These are phyloP conservation scores for Malassezia sympodialis DNA, from an alignment of 1,284 basidiomycete genomes.

Conservation along the genomic window DNA sequence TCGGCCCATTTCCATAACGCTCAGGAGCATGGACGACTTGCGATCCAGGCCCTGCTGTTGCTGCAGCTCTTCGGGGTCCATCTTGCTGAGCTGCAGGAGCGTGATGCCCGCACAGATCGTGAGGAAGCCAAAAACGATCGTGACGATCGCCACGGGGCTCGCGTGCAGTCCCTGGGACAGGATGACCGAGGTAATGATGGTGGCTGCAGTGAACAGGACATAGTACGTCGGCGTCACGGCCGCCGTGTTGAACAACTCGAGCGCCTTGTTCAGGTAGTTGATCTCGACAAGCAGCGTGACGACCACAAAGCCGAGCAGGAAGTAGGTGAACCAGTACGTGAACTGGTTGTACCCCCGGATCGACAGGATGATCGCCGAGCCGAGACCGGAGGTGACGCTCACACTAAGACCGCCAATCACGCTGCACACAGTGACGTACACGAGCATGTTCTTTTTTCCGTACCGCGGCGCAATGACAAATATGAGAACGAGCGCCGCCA, in stretches of 20 bases:
- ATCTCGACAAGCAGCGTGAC: constrained; percentile 78
- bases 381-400: constrained; percentile 86
- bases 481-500: constrained; percentile 28
- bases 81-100: constrained; percentile 88
- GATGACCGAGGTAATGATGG: constrained; percentile 54
- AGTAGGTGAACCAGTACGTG: constrained; percentile 54
- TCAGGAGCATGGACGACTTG: constrained; percentile 37
- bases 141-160: constrained; percentile 56
- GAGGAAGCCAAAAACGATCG: constrained; percentile 77
- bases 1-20: constrained; percentile 31
- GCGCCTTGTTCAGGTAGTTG: constrained; percentile 89
- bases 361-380: constrained; percentile 76
- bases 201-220: constrained; percentile 72
- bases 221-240: constrained; percentile 71
- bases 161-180: constrained; percentile 84
- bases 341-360: constrained; percentile 75
- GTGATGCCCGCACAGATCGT: constrained; percentile 76
- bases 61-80: constrained; percentile 42
- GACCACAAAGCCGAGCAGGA: constrained; percentile 67
- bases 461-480: constrained; percentile 75
- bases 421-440: constrained; percentile 67
- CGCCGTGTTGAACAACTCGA: constrained; percentile 88
- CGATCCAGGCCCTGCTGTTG: constrained; percentile 38
- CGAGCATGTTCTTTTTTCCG: constrained; percentile 87
- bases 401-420: constrained; percentile 95